These are phyloP conservation scores for Aphanomyces euteiches DNA, from an alignment of 352 stramenopile species.

Conservation along the genomic window DNA sequence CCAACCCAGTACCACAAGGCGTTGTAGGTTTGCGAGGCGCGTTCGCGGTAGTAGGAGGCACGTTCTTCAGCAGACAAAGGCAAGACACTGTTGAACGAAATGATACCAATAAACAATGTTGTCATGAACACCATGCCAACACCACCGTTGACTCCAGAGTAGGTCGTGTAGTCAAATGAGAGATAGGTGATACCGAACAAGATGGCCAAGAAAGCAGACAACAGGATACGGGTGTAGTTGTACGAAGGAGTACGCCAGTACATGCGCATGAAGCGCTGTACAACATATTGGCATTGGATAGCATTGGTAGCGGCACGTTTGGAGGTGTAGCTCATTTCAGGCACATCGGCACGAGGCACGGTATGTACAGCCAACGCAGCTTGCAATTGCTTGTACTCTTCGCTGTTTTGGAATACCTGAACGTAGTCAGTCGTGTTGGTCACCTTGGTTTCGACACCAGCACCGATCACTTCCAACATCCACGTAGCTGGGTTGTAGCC, in stretches of 20 bases:
- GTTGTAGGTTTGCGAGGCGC: constrained; percentile 87
- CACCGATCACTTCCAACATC: constrained; percentile 56
- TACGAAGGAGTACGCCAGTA: constrained; percentile 87
- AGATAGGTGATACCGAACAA: no score
- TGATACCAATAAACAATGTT: constrained; percentile 77
- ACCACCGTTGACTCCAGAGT: no score
- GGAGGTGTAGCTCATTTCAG: constrained; percentile 42
- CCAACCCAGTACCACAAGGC: constrained; percentile 76
- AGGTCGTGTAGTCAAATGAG: no score
- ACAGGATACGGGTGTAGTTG: constrained; percentile 69
- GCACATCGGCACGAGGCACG: constrained; percentile 35
- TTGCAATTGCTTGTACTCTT: constrained; percentile 39
- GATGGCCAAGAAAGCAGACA: background rate
- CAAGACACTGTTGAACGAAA: constrained; percentile 76
- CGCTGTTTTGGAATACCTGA: constrained; percentile 41
- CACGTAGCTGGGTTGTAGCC: constrained; percentile 70
- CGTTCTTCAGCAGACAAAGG: constrained; percentile 79
- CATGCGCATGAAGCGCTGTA: constrained; percentile 60
- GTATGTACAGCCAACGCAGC: constrained; percentile 43
- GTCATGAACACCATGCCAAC: constrained; percentile 33
- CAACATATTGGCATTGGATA: constrained; percentile 46
- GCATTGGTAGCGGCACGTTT: constrained; percentile 42
- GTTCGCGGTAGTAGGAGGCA: constrained; percentile 91
- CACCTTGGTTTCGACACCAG: constrained; percentile 39
- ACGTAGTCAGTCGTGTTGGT: constrained; percentile 41